Evolutionary conservation across 1,284 basidiomycete species (phyloP).

Genomic region (Stygiomarasmius scandens): DNA sequence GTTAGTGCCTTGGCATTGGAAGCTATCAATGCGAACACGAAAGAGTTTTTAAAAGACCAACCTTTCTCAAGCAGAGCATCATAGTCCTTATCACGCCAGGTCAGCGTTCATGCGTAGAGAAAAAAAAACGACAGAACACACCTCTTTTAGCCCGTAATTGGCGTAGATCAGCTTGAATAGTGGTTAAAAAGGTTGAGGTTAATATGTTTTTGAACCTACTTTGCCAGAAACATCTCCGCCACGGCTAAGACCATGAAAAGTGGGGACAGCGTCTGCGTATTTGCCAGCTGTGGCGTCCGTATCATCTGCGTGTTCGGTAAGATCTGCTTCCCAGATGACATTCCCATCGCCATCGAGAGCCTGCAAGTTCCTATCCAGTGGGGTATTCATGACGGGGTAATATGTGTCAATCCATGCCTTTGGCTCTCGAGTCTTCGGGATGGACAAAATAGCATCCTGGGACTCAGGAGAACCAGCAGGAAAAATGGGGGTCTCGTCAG

Average conservation of each 20-base stretch:
- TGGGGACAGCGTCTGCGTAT: constrained; percentile 48
- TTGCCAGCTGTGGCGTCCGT: constrained; percentile 54
- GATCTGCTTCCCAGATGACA: constrained; percentile 57
- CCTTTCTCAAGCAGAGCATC: constrained; percentile 44
- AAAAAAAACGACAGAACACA: background rate
- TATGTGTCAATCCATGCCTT: constrained; percentile 54
- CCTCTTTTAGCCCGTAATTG: constrained; percentile 68
- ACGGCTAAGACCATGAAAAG: constrained; percentile 62
- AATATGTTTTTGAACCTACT: too few relatives aligned
- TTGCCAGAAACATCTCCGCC: constrained; percentile 58
- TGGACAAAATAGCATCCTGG: constrained; percentile 41
- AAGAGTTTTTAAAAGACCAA: background rate
- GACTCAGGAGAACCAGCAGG: constrained; percentile 51
- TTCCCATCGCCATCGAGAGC: constrained; percentile 49
- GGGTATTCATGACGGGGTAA: constrained; percentile 77
- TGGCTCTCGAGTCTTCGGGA: constrained; percentile 9
- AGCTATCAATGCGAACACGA: background rate
- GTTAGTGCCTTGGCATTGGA: constrained; percentile 52
- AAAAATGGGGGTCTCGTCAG: constrained; percentile 45
- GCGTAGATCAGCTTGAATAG: constrained; percentile 61
- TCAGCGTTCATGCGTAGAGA: background rate
- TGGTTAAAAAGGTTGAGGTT: too few relatives aligned
- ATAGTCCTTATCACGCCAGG: constrained; percentile 46
- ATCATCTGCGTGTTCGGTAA: constrained; percentile 56
- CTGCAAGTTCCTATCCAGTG: constrained; percentile 53